These are phyloP conservation scores for Amanita brunnescens DNA, from an alignment of 768 basidiomycete genomes.

Conservation along the genomic window DNA sequence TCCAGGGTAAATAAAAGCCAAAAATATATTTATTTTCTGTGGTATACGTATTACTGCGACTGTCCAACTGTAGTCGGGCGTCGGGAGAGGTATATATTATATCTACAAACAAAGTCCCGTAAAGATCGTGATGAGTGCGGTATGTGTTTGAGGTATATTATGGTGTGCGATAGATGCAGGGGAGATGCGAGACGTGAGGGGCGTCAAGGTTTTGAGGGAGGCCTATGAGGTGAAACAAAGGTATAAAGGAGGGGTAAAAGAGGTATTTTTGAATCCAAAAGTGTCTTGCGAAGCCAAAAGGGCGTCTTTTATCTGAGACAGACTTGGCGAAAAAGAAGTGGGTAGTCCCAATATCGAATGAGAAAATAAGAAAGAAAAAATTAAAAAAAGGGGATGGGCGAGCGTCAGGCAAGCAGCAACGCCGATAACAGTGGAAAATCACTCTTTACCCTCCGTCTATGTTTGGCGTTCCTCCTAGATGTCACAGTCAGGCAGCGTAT, in stretches of 20 bases:
- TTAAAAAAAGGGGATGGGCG: not conserved
- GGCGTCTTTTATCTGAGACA: not conserved
- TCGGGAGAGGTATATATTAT: not conserved
- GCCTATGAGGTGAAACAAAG: not conserved
- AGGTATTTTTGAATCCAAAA: not conserved
- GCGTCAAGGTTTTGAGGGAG: not conserved
- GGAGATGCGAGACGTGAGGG: not conserved
- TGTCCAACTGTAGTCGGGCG: not conserved
- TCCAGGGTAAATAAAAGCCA: not conserved
- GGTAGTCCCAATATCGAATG: not conserved
- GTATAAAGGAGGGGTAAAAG: not conserved
- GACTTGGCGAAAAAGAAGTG: not conserved
- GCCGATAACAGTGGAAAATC: not conserved
- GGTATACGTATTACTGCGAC: not conserved
- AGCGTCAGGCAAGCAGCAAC: not conserved
- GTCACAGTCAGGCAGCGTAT: constrained; percentile 21
- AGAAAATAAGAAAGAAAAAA: not conserved
- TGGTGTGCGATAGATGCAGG: not conserved
- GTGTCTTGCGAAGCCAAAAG: not conserved
- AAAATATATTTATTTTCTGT: not conserved
- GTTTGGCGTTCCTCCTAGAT: not conserved
- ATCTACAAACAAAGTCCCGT: not conserved
- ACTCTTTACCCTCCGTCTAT: not conserved
- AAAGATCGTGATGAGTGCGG: not conserved
- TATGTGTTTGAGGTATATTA: not conserved